Percentiles rank a stretch among this genome's conserved stretches.
These are phyloP conservation scores for Penicillium sp. DNA, from an alignment of 2,329 filamentous ascomycete genomes.

Conservation along the genomic window DNA sequence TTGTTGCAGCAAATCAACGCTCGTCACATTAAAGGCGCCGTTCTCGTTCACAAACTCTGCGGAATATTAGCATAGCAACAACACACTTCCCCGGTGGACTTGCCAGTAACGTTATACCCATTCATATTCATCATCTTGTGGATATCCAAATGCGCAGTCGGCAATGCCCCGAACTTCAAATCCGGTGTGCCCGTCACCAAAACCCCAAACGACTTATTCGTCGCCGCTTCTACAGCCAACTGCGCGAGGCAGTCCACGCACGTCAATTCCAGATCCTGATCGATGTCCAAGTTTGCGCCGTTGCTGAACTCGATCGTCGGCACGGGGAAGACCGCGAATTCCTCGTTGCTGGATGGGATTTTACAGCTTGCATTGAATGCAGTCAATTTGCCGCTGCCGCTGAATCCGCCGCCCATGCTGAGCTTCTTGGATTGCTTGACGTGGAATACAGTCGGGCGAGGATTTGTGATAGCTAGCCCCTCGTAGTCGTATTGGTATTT, in stretches of 20 bases:
- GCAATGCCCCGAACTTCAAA: slow-evolving; percentile 20
- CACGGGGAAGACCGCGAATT: slow-evolving; percentile 20
- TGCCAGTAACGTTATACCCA: slow-evolving; percentile 25
- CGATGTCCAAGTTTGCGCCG: slow-evolving; percentile 16
- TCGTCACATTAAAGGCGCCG: slow-evolving; percentile 25
- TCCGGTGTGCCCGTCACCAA: slow-evolving; percentile 19
- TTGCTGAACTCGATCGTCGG: slow-evolving; percentile 18
- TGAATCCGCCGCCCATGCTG: slow-evolving; percentile 18
- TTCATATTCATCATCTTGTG: slow-evolving; percentile 23
- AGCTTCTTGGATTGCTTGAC: slow-evolving; percentile 20
- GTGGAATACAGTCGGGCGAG: slow-evolving; percentile 23
- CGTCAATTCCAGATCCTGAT: slow-evolving; percentile 25
- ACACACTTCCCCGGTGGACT: neutral
- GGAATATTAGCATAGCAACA: neutral
- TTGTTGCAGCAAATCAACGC: slow-evolving; percentile 15
- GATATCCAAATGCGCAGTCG: slow-evolving; percentile 25
- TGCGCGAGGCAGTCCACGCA: slow-evolving; percentile 26
- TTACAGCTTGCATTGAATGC: slow-evolving; percentile 24
- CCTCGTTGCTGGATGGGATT: slow-evolving; percentile 8
- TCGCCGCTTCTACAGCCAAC: slow-evolving; percentile 16
- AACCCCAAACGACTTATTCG: slow-evolving; percentile 18
- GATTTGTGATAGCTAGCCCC: slow-evolving; percentile 25
- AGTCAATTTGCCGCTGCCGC: slow-evolving; percentile 22
- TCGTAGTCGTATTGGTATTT: slow-evolving; percentile 21
- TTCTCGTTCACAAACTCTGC: slow-evolving; percentile 23